Base-by-base conservation (phyloP, 345 rosid species). In the Jatropha curcas region DNA sequence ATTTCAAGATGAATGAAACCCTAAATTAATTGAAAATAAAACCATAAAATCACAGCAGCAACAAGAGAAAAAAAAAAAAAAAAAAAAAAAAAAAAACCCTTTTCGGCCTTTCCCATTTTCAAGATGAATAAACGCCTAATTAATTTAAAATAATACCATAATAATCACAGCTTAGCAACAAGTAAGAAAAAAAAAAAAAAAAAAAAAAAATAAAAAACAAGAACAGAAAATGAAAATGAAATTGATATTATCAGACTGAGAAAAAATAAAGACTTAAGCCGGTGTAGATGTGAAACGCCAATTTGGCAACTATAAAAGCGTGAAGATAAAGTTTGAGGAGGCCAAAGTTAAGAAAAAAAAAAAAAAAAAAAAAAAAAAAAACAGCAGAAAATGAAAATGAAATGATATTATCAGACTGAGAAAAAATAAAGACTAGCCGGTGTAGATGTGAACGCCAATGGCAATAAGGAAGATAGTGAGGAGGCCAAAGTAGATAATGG, bases 321-420 rank as follows among this genome's bases (percentile, higher is more conserved):
- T n/a, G 79, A 86, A 77, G 81, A 86, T 82, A 71, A 88, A n/a
- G n/a, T n/a, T n/a, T 84, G 81, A 86, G 76, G 78, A 86, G 85
- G 71, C 82, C 86, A 30, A 84, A 84, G 78, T 51, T n/a, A n/a
- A n/a, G n/a, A n/a, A n/a, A n/a, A n/a, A n/a, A n/a, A n/a, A n/a
- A n/a, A n/a, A n/a, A n/a, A n/a, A n/a, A n/a, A n/a, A n/a, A n/a
- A n/a, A n/a, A n/a, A n/a, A n/a, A n/a, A 59, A 30, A 4, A 14
- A 7, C 41, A 60, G 14, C 20, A 30, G 4, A 20, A 48, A 1
- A 48, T 45, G n/a, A n/a, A n/a, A n/a, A n/a, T n/a, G n/a, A n/a
- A n/a, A n/a, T n/a, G n/a, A n/a, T n/a, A n/a, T 45, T 45, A 45
- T 45, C 50, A 45, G 16, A 41, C n/a, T n/a, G 33, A 57, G 16